These are phyloP conservation scores for Sphagnum fallax DNA, from an alignment of 228 moss, liverwort and hornwort species.

Conservation along the genomic window DNA sequence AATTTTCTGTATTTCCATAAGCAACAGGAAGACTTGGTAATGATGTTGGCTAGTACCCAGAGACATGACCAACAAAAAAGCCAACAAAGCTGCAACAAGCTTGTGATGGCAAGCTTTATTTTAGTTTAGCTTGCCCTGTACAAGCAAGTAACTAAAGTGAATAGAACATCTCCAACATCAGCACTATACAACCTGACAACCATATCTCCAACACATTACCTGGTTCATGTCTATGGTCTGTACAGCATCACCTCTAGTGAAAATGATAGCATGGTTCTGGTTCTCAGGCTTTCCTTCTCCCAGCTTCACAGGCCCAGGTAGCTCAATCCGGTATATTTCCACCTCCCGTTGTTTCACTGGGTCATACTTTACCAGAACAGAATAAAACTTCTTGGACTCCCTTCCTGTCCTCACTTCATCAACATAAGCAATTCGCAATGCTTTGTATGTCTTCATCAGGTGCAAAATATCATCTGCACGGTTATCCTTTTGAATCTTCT, in stretches of 20 bases:
- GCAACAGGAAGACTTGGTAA: too few species aligned
- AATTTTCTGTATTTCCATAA: too few species aligned
- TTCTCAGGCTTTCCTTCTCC: conserved; percentile 99
- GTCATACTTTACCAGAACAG: conserved; percentile 88
- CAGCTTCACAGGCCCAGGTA: conserved; percentile 83
- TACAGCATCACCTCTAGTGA: conserved; percentile 91
- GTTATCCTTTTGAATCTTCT: conserved; percentile 48
- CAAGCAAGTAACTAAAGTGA: neutral
- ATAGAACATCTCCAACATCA: neutral
- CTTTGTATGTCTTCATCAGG: conserved; percentile 65
- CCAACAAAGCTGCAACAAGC: neutral
- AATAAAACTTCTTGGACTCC: conserved; percentile 34
- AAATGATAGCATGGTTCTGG: conserved; percentile 92
- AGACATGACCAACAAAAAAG: neutral
- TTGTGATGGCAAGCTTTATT: too few species aligned
- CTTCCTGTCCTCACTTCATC: conserved; percentile 41
- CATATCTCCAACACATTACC: conserved; percentile 21
- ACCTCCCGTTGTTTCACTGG: conserved; percentile 47
- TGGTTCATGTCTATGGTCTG: conserved; percentile 99
- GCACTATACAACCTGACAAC: neutral
- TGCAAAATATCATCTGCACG: conserved; percentile 74
- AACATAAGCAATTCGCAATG: conserved; percentile 79
- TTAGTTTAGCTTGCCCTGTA: neutral
- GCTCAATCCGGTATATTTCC: conserved; percentile 78
- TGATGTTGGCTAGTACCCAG: too few species aligned